Percentiles rank a stretch among this genome's conserved stretches.
These are phyloP conservation scores for Scorias spongiosa DNA, from an alignment of 2,329 filamentous ascomycete species.

Conservation along the genomic window DNA sequence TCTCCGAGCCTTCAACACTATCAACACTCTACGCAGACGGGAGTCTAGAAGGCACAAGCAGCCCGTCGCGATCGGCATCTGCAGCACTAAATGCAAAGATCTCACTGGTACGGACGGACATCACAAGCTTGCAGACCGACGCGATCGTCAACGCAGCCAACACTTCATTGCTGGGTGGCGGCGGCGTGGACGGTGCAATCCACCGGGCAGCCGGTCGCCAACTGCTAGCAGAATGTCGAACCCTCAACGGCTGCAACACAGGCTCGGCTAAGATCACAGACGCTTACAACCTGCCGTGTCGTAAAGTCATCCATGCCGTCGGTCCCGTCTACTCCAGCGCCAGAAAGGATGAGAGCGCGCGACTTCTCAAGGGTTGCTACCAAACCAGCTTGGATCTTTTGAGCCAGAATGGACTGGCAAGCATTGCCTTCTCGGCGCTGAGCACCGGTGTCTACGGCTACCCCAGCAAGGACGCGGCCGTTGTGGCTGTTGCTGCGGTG, in stretches of 20 bases:
- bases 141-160: slow-evolving; percentile 94
- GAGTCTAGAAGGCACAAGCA: not conserved
- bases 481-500: slow-evolving; percentile 51
- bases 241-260: slow-evolving; percentile 56
- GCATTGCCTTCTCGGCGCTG: slow-evolving; percentile 67
- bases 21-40: not conserved
- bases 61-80: not conserved
- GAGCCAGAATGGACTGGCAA: slow-evolving; percentile 47
- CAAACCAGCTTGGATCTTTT: slow-evolving; percentile 56
- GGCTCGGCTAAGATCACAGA: slow-evolving; percentile 71
- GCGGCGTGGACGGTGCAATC: slow-evolving; percentile 68
- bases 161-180: slow-evolving; percentile 59
- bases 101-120: slow-evolving; percentile 57
- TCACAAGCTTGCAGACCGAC: slow-evolving; percentile 63
- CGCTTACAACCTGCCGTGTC: slow-evolving; percentile 60
- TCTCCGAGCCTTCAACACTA: not conserved
- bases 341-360: slow-evolving; percentile 12
- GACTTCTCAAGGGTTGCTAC: slow-evolving; percentile 51
- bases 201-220: slow-evolving; percentile 62
- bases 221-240: slow-evolving; percentile 56
- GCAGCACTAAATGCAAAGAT: slow-evolving; percentile 47
- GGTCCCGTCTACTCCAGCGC: slow-evolving; percentile 54
- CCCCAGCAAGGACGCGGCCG: slow-evolving; percentile 56
- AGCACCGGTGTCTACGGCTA: slow-evolving; percentile 89
- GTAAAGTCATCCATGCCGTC: slow-evolving; percentile 77